Percentiles rank a stretch among this genome's conserved stretches.
These are phyloP conservation scores for Scheffersomyces titani DNA, from an alignment of 1,139 yeast genomes.

Conservation along the genomic window DNA sequence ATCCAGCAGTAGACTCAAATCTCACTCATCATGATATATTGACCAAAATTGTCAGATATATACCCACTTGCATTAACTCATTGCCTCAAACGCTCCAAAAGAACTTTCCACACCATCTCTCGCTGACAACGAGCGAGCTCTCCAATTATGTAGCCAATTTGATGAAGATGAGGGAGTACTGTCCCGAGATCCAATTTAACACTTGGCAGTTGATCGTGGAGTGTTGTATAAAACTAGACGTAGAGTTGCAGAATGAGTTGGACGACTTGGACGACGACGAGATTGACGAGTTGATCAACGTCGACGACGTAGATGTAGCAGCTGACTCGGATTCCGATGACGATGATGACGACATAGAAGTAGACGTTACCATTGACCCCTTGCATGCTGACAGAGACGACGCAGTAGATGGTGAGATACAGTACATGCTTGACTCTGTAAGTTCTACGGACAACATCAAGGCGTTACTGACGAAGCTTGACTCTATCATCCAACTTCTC, in stretches of 20 bases:
- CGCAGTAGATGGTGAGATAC: slow-evolving; percentile 40
- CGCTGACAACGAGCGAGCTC: slow-evolving; percentile 55
- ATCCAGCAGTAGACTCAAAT: slow-evolving; percentile 20
- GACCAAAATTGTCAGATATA: slow-evolving; percentile 60
- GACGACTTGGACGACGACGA: slow-evolving; percentile 83
- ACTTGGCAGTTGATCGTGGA: slow-evolving; percentile 84
- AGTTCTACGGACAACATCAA: slow-evolving; percentile 57
- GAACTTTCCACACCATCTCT: slow-evolving; percentile 76
- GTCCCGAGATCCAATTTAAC: slow-evolving; percentile 70
- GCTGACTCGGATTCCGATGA: slow-evolving; percentile 27
- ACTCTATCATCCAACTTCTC: slow-evolving; percentile 59
- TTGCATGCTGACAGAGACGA: slow-evolving; percentile 20
- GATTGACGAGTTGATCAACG: slow-evolving; percentile 61
- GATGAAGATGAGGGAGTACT: slow-evolving; percentile 60
- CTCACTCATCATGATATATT: slow-evolving; percentile 68
- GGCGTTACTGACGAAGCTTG: slow-evolving; percentile 66
- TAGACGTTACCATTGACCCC: slow-evolving; percentile 8
- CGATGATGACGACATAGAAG: slow-evolving; percentile 24
- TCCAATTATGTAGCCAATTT: slow-evolving; percentile 68
- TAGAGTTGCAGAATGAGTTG: slow-evolving; percentile 86
- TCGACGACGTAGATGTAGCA: slow-evolving; percentile 44
- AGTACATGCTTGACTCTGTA: slow-evolving; percentile 36
- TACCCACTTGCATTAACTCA: slow-evolving; percentile 77
- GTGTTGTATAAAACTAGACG: slow-evolving; percentile 82
- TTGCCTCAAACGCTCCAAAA: slow-evolving; percentile 60